Conservation (phyloP, 345 rosid species). For the Aquilaria yunnanensis region DNA sequence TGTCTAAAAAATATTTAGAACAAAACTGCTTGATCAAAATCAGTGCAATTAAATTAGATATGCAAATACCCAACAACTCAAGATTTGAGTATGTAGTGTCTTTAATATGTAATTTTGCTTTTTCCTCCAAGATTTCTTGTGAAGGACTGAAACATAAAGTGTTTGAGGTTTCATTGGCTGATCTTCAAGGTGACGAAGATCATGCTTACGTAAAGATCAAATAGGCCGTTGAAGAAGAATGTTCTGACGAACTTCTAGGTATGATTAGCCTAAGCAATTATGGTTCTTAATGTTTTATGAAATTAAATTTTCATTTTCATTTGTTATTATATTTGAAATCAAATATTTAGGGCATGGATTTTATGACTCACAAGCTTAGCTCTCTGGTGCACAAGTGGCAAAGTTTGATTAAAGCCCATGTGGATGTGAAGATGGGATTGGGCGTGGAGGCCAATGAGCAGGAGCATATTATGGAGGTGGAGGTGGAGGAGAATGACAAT, state of each 20-base stretch:
- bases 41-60: too few relatives aligned
- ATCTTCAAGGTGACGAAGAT: slow-evolving; percentile 83
- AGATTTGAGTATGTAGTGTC: too few relatives aligned
- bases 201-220: slow-evolving; percentile 82
- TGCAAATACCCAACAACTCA: too few relatives aligned
- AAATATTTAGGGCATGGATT: slow-evolving; percentile 75
- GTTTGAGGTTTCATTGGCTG: slow-evolving; percentile 85
- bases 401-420: slow-evolving; percentile 83
- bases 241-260: slow-evolving; percentile 97
- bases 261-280: slow-evolving; percentile 6
- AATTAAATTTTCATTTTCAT: not conserved
- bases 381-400: slow-evolving; percentile 96
- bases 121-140: slow-evolving; percentile 70
- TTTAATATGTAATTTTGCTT: not conserved
- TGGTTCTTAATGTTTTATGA: not conserved
- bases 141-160: slow-evolving; percentile 93
- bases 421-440: slow-evolving; percentile 57
- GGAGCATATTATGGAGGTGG: too few relatives aligned
- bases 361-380: slow-evolving; percentile 90
- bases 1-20: too few relatives aligned
- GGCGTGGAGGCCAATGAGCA: too few relatives aligned
- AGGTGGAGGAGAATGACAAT: too few relatives aligned
- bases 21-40: too few relatives aligned
- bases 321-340: not conserved
- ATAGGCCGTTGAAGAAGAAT: slow-evolving; percentile 86